These are phyloP conservation scores for Phytophthora meadii DNA, from an alignment of 352 stramenopile species.

Conservation along the genomic window DNA sequence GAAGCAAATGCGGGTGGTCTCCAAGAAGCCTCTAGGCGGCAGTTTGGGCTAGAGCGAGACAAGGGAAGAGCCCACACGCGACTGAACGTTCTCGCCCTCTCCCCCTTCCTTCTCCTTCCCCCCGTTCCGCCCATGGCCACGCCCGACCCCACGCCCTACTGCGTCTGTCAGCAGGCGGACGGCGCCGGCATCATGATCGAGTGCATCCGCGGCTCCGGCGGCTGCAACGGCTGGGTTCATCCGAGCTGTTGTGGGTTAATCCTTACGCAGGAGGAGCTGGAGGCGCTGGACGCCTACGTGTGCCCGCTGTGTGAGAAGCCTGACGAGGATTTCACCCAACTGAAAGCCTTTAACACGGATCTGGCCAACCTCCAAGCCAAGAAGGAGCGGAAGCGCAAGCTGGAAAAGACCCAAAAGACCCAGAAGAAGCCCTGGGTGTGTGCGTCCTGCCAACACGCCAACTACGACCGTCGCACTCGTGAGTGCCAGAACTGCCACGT, in stretches of 20 bases:
- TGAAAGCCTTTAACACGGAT: constrained; percentile 79
- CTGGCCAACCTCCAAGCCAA: constrained; percentile 74
- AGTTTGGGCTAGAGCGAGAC: constrained; percentile 11
- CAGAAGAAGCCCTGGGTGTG: constrained; percentile 54
- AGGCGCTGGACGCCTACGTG: constrained; percentile 86
- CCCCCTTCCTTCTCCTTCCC: not conserved
- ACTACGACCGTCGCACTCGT: constrained; percentile 44
- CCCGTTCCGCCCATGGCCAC: constrained; percentile 40
- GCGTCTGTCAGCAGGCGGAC: constrained; percentile 85
- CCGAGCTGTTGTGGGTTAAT: constrained; percentile 88
- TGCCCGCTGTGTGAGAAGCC: constrained; percentile 83
- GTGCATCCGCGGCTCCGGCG: constrained; percentile 89
- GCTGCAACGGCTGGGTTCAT: constrained; percentile 93
- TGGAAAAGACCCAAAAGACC: constrained; percentile 19
- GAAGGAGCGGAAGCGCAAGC: constrained; percentile 52
- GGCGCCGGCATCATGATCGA: constrained; percentile 93
- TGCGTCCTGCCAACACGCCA: constrained; percentile 49
- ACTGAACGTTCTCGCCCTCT: not conserved
- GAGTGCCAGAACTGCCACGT: constrained; percentile 56
- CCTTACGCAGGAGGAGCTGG: constrained; percentile 86
- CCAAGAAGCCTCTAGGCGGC: constrained; percentile 14
- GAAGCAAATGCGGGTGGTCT: constrained; percentile 2
- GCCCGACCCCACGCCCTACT: constrained; percentile 68
- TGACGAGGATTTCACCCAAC: constrained; percentile 66
- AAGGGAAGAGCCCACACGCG: constrained; percentile 14